Percentiles rank a stretch among this genome's conserved stretches.
Evolutionary conservation across 495 filamentous ascomycete genomes (phyloP).

Genomic region (Cryomyces minteri): DNA sequence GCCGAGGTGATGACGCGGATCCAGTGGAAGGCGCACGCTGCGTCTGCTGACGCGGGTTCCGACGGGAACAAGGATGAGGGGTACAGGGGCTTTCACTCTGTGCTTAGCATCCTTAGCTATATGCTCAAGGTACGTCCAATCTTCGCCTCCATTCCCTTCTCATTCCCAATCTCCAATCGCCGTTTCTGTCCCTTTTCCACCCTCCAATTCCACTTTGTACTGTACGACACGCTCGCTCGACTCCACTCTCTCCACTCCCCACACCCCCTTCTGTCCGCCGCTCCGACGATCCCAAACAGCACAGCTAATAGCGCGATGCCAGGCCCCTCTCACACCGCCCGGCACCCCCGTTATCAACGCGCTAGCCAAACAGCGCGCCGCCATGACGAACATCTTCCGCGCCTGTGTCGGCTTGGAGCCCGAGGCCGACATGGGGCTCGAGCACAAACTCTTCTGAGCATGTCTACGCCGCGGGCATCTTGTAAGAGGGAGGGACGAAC

Average conservation of each 20-base stretch:
- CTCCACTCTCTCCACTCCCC: no score
- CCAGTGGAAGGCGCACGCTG: slow-evolving; percentile 56
- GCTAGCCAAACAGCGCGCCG: slow-evolving; percentile 86
- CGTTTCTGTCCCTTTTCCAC: no score
- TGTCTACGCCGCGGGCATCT: no score
- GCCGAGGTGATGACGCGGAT: slow-evolving; percentile 98
- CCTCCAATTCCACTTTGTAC: no score
- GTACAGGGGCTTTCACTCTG: slow-evolving; percentile 89
- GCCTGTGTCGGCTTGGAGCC: slow-evolving; percentile 95
- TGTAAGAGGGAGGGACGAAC: no score
- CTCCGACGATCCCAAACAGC: no score
- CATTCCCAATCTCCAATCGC: neutral
- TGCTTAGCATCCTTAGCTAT: slow-evolving; percentile 94
- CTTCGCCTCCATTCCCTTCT: neutral
- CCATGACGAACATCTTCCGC: slow-evolving; percentile 96
- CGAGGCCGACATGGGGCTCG: slow-evolving; percentile 97
- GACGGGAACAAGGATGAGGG: slow-evolving; percentile 29
- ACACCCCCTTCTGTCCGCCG: no score
- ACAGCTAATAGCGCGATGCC: no score
- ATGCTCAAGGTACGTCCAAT: slow-evolving; percentile 63
- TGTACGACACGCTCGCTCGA: no score
- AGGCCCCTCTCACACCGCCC: slow-evolving; percentile 81
- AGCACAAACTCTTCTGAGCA: slow-evolving; percentile 77
- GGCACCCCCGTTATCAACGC: slow-evolving; percentile 95
- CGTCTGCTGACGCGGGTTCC: slow-evolving; percentile 19